A percentile compares a stretch with the other conserved stretches of the same genome.
Conservation (phyloP, 768 basidiomycete species). For the Mycena belliarum region DNA sequence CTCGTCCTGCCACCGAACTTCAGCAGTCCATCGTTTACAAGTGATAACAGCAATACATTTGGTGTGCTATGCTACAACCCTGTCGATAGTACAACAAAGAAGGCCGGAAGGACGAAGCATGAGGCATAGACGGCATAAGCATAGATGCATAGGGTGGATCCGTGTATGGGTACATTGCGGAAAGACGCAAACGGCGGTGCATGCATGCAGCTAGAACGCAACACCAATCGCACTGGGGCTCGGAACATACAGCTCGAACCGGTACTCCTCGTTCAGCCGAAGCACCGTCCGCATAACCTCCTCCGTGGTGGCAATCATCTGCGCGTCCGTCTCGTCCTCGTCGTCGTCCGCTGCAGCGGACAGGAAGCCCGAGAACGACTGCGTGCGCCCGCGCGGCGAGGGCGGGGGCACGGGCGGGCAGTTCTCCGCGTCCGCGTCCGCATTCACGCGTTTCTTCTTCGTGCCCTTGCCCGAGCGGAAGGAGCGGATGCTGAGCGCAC, state of each 20-base stretch:
- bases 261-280: background rate
- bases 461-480: slow-evolving; percentile 1
- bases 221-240: background rate
- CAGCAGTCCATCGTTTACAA: too few species aligned
- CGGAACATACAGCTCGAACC: background rate
- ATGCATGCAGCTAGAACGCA: background rate
- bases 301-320: background rate
- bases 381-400: background rate
- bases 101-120: too few species aligned
- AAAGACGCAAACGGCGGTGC: too few species aligned
- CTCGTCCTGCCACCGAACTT: too few species aligned
- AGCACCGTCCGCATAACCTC: background rate
- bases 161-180: too few species aligned
- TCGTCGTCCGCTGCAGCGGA: background rate
- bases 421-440: background rate
- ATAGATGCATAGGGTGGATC: too few species aligned
- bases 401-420: background rate
- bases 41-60: too few species aligned
- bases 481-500: slow-evolving; percentile 5
- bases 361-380: slow-evolving; percentile 8
- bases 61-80: too few species aligned
- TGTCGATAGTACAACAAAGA: too few species aligned
- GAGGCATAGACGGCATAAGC: too few species aligned
- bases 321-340: slow-evolving; percentile 5
- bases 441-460: background rate